phyloP scores from a whole-genome alignment of 495 filamentous ascomycete species.

The Penicillium lagena region DNA sequence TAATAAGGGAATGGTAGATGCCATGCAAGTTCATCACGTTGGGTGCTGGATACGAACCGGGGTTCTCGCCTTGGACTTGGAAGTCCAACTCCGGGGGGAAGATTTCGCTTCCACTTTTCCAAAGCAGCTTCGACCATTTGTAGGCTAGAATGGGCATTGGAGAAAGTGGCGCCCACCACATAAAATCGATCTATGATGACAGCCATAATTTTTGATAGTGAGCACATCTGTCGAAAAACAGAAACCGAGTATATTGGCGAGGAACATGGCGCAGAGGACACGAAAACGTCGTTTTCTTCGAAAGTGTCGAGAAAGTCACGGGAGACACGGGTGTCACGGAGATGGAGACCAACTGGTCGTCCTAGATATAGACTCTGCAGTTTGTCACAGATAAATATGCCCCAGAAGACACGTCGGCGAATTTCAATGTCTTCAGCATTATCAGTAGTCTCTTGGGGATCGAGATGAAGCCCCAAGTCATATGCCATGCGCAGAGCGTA shows the following conservation, averaged over 20 bases:
- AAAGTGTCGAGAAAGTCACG: slow-evolving; percentile 17
- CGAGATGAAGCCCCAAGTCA: slow-evolving; percentile 29
- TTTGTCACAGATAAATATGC: slow-evolving; percentile 31
- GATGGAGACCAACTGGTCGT: slow-evolving; percentile 13
- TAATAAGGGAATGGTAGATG: slow-evolving; percentile 15
- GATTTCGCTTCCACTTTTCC: slow-evolving; percentile 10
- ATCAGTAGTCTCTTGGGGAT: slow-evolving; percentile 11
- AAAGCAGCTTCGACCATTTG: too few species aligned
- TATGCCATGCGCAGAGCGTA: slow-evolving; percentile 25
- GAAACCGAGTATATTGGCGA: slow-evolving; percentile 14
- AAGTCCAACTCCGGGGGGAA: slow-evolving; percentile 11
- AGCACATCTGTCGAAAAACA: slow-evolving; percentile 13
- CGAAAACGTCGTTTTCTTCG: slow-evolving; percentile 25
- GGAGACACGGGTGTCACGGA: slow-evolving; percentile 15
- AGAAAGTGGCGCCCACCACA: slow-evolving; percentile 14
- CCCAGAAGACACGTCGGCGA: slow-evolving; percentile 33
- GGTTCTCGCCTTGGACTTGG: neutral
- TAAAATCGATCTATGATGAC: slow-evolving; percentile 21
- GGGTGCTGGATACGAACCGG: slow-evolving; percentile 1
- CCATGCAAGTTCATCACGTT: slow-evolving; percentile 15
- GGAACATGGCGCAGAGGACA: slow-evolving; percentile 5
- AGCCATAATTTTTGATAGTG: slow-evolving; percentile 18
- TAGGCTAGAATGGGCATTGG: too few species aligned
- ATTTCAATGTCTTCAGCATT: slow-evolving; percentile 27
- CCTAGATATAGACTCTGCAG: slow-evolving; percentile 30